These are phyloP conservation scores for Phytophthora cactorum DNA, from an alignment of 352 stramenopile species.

Conservation along the genomic window DNA sequence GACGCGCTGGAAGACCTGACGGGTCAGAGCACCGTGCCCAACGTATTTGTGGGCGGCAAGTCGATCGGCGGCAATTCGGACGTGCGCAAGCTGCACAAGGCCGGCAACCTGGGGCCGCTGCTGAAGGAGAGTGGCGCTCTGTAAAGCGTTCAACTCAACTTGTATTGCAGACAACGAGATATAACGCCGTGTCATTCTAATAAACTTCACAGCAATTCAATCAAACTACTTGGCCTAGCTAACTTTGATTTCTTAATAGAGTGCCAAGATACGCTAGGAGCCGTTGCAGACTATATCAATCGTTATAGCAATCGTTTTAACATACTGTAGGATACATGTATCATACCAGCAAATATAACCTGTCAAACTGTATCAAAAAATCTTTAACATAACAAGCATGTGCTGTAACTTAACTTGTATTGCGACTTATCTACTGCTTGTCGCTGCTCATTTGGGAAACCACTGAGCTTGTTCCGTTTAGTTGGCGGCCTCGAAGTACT, in stretches of 20 bases:
- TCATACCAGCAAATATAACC: too few relatives aligned
- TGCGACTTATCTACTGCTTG: constrained; percentile 5
- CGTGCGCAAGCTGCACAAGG: constrained; percentile 86
- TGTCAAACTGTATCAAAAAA: neutral
- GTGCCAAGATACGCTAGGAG: too few relatives aligned
- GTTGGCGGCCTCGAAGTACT: constrained; percentile 69
- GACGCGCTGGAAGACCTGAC: constrained; percentile 70
- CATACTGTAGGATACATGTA: neutral
- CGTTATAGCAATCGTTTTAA: neutral
- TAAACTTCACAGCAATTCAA: neutral
- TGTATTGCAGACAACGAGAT: neutral
- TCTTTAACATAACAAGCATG: neutral
- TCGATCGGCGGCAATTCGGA: constrained; percentile 96
- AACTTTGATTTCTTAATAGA: too few relatives aligned
- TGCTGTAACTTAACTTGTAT: constrained; percentile 8
- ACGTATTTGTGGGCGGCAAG: constrained; percentile 96
- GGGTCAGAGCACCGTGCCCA: constrained; percentile 95
- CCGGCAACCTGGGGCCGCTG: constrained; percentile 90
- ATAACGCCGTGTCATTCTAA: neutral
- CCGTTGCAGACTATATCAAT: too few relatives aligned
- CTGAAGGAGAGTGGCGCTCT: constrained; percentile 74
- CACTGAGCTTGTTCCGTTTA: constrained; percentile 1
- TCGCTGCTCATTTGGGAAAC: neutral
- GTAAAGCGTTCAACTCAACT: constrained; percentile 13
- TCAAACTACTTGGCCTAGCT: too few relatives aligned